Evolutionary conservation across 2,329 filamentous ascomycete genomes (phyloP).

Genomic region (Drechslerella dactyloides): DNA sequence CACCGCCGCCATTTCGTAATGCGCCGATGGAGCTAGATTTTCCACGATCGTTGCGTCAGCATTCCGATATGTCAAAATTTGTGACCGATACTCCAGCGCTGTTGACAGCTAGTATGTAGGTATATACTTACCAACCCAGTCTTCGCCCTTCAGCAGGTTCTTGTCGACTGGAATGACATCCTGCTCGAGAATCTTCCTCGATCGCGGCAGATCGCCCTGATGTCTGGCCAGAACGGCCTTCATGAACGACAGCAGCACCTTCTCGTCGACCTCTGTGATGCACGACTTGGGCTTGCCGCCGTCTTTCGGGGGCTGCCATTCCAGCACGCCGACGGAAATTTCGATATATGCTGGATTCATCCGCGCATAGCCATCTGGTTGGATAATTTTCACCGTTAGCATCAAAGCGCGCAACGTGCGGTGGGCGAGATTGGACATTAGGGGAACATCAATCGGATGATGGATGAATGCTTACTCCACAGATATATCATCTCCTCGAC

Average conservation of each 20-base stretch:
- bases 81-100: too few species aligned
- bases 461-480: constrained; percentile 73
- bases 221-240: constrained; percentile 71
- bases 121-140: constrained; percentile 65
- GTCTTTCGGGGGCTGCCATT: constrained; percentile 65
- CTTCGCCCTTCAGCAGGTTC: constrained; percentile 64
- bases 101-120: not conserved
- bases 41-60: not conserved
- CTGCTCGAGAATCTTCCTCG: constrained; percentile 68
- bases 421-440: constrained; percentile 3
- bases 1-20: constrained; percentile 85
- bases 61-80: not conserved
- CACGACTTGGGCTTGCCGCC: constrained; percentile 60
- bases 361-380: constrained; percentile 73
- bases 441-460: too few species aligned
- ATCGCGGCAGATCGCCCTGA: constrained; percentile 68
- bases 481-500: constrained; percentile 91
- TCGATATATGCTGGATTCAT: constrained; percentile 73
- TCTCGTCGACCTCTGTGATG: constrained; percentile 65
- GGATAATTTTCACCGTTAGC: not conserved
- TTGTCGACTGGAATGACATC: constrained; percentile 67
- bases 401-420: not conserved
- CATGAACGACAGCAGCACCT: constrained; percentile 71
- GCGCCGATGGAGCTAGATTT: constrained; percentile 67
- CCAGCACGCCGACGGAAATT: constrained; percentile 68